Percentiles rank a stretch among this genome's conserved stretches.
Conservation (phyloP, 106 monocot genomes). For the Dendrobium officinale region DNA sequence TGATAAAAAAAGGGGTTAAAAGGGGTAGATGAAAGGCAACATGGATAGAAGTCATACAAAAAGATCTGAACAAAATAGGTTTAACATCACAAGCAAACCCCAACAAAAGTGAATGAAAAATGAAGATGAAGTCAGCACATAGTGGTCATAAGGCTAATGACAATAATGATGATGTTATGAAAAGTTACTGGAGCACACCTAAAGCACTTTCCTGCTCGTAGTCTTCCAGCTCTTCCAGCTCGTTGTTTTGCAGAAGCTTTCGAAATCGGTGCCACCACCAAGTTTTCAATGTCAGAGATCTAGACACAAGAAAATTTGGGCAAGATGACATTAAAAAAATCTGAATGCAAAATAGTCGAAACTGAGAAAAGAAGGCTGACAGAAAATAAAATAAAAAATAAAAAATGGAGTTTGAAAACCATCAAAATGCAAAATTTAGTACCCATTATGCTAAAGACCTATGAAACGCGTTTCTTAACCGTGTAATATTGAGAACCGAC, state of each 20-base stretch:
- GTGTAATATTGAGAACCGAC: background rate
- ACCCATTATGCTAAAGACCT: background rate
- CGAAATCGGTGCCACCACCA: slow-evolving; percentile 93
- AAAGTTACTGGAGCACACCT: slow-evolving; percentile 31
- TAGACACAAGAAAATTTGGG: slow-evolving; percentile 13
- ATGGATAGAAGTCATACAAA: background rate
- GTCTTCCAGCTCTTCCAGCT: slow-evolving; percentile 90
- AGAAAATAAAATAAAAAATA: background rate
- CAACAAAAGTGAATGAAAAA: background rate
- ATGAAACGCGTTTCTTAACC: background rate
- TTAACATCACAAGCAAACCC: background rate
- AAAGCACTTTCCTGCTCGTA: slow-evolving; percentile 87
- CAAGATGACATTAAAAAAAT: background rate
- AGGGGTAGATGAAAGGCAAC: background rate
- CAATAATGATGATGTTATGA: background rate
- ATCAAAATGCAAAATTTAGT: background rate
- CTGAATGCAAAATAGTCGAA: background rate
- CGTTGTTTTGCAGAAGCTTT: slow-evolving; percentile 97
- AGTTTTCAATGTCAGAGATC: slow-evolving; percentile 90
- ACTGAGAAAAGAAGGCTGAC: background rate
- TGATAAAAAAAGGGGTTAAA: background rate
- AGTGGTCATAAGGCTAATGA: background rate
- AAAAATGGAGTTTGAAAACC: background rate
- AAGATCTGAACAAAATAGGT: background rate
- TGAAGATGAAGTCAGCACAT: background rate